Conservation (phyloP, 805 yeast species). For the Zygoascus biomembranicola region DNA sequence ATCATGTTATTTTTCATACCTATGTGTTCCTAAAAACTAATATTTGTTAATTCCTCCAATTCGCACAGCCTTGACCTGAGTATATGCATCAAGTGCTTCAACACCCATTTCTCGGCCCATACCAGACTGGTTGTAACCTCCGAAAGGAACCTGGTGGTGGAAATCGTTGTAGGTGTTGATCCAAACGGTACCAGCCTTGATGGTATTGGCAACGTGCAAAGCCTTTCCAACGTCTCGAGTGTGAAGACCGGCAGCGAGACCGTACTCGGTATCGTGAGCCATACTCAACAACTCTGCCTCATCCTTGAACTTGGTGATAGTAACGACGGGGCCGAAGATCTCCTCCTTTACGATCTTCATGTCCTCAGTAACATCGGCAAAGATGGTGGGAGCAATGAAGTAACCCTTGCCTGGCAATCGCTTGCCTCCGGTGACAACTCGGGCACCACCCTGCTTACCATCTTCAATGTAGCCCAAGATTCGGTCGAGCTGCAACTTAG, state of each 20-base stretch:
- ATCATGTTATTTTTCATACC: too few species aligned
- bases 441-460: conserved; percentile 82
- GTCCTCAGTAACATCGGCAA: conserved; percentile 57
- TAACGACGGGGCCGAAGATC: conserved; percentile 84
- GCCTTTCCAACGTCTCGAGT: conserved; percentile 59
- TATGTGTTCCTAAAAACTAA: neutral
- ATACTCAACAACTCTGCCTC: conserved; percentile 58
- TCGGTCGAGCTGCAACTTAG: conserved; percentile 65
- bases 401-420: conserved; percentile 43
- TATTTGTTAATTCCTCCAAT: conserved; percentile 28
- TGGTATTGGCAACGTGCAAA: conserved; percentile 49
- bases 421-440: conserved; percentile 72
- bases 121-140: conserved; percentile 75
- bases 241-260: conserved; percentile 78
- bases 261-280: conserved; percentile 75
- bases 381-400: conserved; percentile 69
- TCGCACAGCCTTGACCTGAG: conserved; percentile 70
- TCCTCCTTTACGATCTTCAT: conserved; percentile 72
- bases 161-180: conserved; percentile 66
- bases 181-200: conserved; percentile 65
- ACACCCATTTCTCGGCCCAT: conserved; percentile 76
- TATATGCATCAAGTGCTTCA: conserved; percentile 61
- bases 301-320: conserved; percentile 54
- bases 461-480: conserved; percentile 64
- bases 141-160: conserved; percentile 65